Evolutionary conservation across 495 filamentous ascomycete species (phyloP), one percentile per base, ranked within the genome.

Genomic region (Penicillium macrosclerotiorum): DNA sequence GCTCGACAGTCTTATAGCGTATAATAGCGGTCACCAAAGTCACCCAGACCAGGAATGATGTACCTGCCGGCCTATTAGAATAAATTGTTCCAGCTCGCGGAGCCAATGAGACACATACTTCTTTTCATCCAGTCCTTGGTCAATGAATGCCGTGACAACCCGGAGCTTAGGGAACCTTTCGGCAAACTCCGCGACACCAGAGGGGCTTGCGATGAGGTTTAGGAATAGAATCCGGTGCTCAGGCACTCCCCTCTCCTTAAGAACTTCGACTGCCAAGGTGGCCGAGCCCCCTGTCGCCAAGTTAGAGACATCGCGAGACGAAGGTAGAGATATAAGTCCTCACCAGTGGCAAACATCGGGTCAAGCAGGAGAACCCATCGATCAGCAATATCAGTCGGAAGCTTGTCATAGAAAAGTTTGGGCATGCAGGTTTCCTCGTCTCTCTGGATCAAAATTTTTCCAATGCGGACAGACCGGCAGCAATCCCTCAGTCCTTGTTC

Each of bases 271-370:
- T 11, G 93, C 93, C 83, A 98, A 91, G 18, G 90, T 94, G 12
- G 93, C 93, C 18, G 91, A 96, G 32, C 93, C 93, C 53, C 90
- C 90, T 95, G 52, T 16, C 29, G 25, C 47, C 17, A 5, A 30
- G 7, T 64, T 27, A 60, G 57, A 34, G 32, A 12, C 14, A 7
- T 27, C n/a, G 12, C 7, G 7, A 16, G 29, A 13, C 19, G 14
- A 20, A 29, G 14, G 38, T 35, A 29, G 36, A 34, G 14, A 27
- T n/a, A 34, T 20, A n/a, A n/a, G 3, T 17, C 63, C 77, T 60
- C 66, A 91, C 92, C 93, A 52, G 93, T 97, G 37, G 93, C 93
- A 70, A 98, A 91, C 93, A 98, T 98, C 2, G 94, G 93, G 63
- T 98, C 94, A 24, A 98, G 74, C n/a, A 98, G 74, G 20, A 98